Evolutionary conservation across 1,284 basidiomycete genomes (phyloP).

Genomic region (Blastosporella zonata): DNA sequence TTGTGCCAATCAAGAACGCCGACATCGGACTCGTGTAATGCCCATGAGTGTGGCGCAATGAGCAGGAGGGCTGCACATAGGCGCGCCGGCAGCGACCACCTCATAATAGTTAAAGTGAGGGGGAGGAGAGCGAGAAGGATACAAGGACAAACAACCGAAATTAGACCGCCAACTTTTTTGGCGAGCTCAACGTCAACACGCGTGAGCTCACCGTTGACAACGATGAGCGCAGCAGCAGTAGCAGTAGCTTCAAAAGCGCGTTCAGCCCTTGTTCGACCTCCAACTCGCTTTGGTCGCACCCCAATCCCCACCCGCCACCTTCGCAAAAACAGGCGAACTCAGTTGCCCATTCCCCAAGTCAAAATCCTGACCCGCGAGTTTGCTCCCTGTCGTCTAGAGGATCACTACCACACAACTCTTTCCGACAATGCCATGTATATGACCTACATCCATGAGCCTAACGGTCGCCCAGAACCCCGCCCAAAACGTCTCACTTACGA

Average conservation of each 20-base stretch:
- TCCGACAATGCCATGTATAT: slow-evolving; percentile 93
- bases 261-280: slow-evolving; percentile 21
- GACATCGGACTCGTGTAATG: slow-evolving; percentile 66
- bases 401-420: slow-evolving; percentile 85
- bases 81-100: slow-evolving; percentile 11
- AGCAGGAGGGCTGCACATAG: slow-evolving; percentile 9
- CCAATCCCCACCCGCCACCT: slow-evolving; percentile 47
- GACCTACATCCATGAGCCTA: slow-evolving; percentile 80
- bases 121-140: background rate
- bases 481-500: slow-evolving; percentile 71
- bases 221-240: background rate
- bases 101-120: slow-evolving; percentile 1
- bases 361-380: slow-evolving; percentile 66
- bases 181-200: too few species aligned
- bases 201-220: background rate
- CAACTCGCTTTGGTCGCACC: slow-evolving; percentile 44
- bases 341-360: slow-evolving; percentile 67
- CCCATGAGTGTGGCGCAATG: slow-evolving; percentile 5
- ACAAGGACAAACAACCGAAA: background rate
- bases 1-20: slow-evolving; percentile 89
- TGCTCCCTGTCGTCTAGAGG: slow-evolving; percentile 72
- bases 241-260: background rate
- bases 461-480: slow-evolving; percentile 49
- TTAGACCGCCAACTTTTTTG: background rate
- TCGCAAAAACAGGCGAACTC: slow-evolving; percentile 42